Percentiles rank a stretch among this genome's conserved stretches.
phyloP scores from a whole-genome alignment of 768 basidiomycete genomes.

The Plicaturopsis crispa region DNA sequence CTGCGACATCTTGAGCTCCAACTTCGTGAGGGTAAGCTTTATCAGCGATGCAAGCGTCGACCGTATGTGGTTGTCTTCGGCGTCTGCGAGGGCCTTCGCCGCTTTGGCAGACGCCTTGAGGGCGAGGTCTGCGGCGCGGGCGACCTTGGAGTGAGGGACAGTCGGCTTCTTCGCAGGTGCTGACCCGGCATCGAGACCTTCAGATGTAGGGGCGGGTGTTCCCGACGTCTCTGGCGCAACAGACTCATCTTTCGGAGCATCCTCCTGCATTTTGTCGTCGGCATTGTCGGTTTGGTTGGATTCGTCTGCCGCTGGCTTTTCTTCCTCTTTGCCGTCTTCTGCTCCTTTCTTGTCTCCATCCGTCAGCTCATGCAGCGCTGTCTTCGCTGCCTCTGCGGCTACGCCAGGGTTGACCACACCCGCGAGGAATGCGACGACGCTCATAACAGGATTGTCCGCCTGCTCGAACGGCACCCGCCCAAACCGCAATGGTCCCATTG shows the following conservation, averaged over 20 bases:
- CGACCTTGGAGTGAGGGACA: constrained; percentile 66
- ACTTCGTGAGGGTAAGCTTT: constrained; percentile 76
- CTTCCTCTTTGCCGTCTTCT: constrained; percentile 24
- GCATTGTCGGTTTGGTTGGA: constrained; percentile 28
- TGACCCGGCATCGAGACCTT: constrained; percentile 43
- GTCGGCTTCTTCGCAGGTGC: constrained; percentile 25
- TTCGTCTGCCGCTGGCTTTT: constrained; percentile 25
- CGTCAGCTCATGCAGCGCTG: constrained; percentile 75
- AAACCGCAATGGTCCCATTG: constrained; percentile 69
- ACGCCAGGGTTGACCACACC: constrained; percentile 86
- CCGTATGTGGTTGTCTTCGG: constrained; percentile 78
- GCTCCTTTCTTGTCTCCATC: constrained; percentile 41
- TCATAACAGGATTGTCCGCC: constrained; percentile 97
- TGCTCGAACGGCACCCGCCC: constrained; percentile 86
- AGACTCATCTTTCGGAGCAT: constrained; percentile 25
- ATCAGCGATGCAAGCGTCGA: constrained; percentile 76
- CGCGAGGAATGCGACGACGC: constrained; percentile 94
- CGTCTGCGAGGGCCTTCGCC: constrained; percentile 69
- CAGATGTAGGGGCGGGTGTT: constrained; percentile 14
- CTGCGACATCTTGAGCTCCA: constrained; percentile 91
- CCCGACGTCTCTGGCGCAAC: constrained; percentile 13
- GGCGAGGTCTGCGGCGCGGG: constrained; percentile 79
- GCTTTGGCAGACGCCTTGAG: constrained; percentile 86
- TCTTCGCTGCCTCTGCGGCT: constrained; percentile 90
- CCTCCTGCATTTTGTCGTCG: constrained; percentile 43